phyloP scores from a whole-genome alignment of 352 stramenopile species.

The Pythium dissotocum region DNA sequence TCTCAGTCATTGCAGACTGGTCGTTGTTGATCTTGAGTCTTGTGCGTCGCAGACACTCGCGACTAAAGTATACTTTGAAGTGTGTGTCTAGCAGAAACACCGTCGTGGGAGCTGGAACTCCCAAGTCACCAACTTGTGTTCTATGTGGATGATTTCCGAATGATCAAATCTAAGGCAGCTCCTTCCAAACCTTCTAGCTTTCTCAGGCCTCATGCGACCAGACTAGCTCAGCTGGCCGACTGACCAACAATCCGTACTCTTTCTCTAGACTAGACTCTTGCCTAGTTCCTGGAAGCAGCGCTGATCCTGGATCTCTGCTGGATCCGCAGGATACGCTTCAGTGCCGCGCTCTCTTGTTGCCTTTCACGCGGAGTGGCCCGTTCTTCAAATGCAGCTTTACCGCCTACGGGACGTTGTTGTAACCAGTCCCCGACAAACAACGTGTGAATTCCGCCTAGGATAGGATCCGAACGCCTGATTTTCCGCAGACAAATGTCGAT shows the following conservation, averaged over 20 bases:
- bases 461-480: too few species aligned
- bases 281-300: neutral
- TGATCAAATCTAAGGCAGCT: neutral
- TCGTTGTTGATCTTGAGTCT: neutral
- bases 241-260: too few species aligned
- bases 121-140: slow-evolving; percentile 10
- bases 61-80: slow-evolving; percentile 16
- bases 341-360: too few species aligned
- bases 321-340: neutral
- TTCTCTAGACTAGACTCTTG: neutral
- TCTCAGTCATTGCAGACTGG: neutral
- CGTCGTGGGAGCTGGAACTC: slow-evolving; percentile 10
- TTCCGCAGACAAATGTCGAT: slow-evolving; percentile 14
- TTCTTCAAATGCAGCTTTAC: too few species aligned
- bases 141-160: neutral
- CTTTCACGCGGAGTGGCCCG: too few species aligned
- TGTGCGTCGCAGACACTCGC: slow-evolving; percentile 2
- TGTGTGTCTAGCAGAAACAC: slow-evolving; percentile 11
- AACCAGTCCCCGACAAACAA: slow-evolving; percentile 35
- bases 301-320: neutral
- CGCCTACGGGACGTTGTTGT: slow-evolving; percentile 28
- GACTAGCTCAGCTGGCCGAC: too few species aligned
- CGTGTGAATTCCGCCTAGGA: slow-evolving; percentile 25
- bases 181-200: neutral
- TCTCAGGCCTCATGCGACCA: neutral